Evolutionary conservation across 2,329 filamentous ascomycete species (phyloP).

Genomic region (Coniochaeta hoffmannii): DNA sequence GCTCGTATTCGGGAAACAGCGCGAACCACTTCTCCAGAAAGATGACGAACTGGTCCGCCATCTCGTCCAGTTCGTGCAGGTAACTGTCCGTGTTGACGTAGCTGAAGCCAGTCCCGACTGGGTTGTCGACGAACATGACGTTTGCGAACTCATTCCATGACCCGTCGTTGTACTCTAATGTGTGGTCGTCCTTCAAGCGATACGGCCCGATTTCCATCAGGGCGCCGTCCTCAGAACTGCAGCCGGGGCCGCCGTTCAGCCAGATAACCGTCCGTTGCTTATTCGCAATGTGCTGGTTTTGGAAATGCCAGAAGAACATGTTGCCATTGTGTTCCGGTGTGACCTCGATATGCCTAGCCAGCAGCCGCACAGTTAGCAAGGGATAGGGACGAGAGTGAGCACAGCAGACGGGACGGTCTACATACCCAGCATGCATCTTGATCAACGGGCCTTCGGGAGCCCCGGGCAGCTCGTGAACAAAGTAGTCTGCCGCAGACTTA

Average conservation of each 20-base stretch:
- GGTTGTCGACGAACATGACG: constrained; percentile 92
- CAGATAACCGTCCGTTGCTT: constrained; percentile 87
- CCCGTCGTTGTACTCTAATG: constrained; percentile 75
- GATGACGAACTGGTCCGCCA: constrained; percentile 79
- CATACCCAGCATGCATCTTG: constrained; percentile 97
- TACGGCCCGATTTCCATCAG: constrained; percentile 97
- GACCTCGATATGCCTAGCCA: constrained; percentile 78
- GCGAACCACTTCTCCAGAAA: constrained; percentile 91
- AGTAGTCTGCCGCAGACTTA: constrained; percentile 75
- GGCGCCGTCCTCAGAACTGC: constrained; percentile 93
- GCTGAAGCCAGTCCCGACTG: constrained; percentile 93
- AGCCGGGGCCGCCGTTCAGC: constrained; percentile 95
- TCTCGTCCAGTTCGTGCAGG: constrained; percentile 74
- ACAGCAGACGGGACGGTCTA: constrained; percentile 20
- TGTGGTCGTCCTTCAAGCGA: constrained; percentile 67
- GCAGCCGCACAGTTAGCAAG: constrained; percentile 4
- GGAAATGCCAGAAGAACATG: constrained; percentile 97
- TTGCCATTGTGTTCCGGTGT: constrained; percentile 81
- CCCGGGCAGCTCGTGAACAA: constrained; percentile 77
- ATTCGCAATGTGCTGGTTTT: constrained; percentile 92
- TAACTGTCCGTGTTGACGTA: constrained; percentile 89
- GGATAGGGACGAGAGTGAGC: neutral
- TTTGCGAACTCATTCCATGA: constrained; percentile 99
- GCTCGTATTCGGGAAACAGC: constrained; percentile 84
- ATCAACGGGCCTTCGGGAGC: constrained; percentile 69